These are phyloP conservation scores for Delphinella strobiligena DNA, from an alignment of 2,329 filamentous ascomycete genomes.

Conservation along the genomic window DNA sequence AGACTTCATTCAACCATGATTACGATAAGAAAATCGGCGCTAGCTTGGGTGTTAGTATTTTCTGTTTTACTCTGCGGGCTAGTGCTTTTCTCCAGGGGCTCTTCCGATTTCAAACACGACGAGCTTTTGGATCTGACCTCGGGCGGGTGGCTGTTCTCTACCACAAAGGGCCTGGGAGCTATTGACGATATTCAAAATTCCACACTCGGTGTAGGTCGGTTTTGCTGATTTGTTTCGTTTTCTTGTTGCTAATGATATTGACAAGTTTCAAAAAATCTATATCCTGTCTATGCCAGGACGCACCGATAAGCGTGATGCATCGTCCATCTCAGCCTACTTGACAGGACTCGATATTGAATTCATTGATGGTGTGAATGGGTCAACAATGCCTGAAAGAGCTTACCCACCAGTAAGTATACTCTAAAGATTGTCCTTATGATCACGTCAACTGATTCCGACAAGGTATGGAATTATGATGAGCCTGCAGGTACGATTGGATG, in stretches of 20 bases:
- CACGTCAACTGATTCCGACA: background rate
- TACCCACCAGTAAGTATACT: background rate
- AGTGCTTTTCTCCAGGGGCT: no score
- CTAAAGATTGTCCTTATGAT: background rate
- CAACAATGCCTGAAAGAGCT: background rate
- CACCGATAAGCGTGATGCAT: background rate
- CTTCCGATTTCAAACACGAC: no score
- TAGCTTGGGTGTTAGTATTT: no score
- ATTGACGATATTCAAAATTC: no score
- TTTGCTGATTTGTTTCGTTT: no score
- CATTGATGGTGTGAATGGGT: background rate
- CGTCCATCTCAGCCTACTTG: background rate
- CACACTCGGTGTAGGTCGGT: no score
- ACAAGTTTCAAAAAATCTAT: background rate
- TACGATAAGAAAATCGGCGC: no score
- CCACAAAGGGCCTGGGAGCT: no score
- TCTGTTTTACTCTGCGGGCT: no score
- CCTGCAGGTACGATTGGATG: background rate
- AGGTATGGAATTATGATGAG: background rate
- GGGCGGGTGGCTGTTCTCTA: no score
- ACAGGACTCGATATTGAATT: background rate
- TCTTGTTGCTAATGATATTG: background rate
- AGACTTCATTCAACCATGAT: no score
- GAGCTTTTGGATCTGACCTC: no score
- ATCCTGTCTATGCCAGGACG: background rate